Conservation (phyloP, 371 early-diverging fungal genomes). For the Mortierella sp. region DNA sequence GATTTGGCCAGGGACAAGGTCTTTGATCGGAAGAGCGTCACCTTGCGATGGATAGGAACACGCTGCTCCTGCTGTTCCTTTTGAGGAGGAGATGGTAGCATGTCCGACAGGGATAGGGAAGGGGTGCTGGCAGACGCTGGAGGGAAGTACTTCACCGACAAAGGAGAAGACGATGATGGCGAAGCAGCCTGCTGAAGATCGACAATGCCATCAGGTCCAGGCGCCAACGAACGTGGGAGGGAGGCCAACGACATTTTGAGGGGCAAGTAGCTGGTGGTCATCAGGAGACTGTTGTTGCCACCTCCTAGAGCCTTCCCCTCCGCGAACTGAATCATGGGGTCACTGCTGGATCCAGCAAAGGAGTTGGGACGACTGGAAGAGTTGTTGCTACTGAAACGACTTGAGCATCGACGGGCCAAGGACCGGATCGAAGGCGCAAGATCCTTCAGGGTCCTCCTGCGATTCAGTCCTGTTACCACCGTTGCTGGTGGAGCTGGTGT, state of each 20-base stretch:
- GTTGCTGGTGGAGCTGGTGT: not conserved
- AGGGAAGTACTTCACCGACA: conserved; percentile 20
- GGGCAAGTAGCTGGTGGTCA: not conserved
- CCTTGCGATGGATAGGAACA: conserved; percentile 36
- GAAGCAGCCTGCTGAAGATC: conserved; percentile 17
- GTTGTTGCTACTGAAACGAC: conserved; percentile 30
- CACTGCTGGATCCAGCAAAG: conserved; percentile 40
- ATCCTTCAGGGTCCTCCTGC: conserved; percentile 39
- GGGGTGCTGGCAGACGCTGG: conserved; percentile 5
- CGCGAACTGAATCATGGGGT: conserved; percentile 20
- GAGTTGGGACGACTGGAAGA: conserved; percentile 33
- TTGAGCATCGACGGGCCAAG: conserved; percentile 44
- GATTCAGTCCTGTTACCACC: not conserved
- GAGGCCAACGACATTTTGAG: not conserved
- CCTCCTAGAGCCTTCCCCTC: not conserved
- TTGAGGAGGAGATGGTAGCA: not conserved
- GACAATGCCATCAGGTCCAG: conserved; percentile 14
- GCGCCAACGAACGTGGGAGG: not conserved
- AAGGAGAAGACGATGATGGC: not conserved
- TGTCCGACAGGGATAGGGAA: not conserved
- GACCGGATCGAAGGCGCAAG: conserved; percentile 33
- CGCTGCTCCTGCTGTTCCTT: conserved; percentile 12
- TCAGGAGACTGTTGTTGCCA: not conserved
- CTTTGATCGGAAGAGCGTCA: conserved; percentile 44
- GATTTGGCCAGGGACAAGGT: conserved; percentile 11